Evolutionary conservation across 2,329 filamentous ascomycete genomes (phyloP).

Genomic region (Diaporthe sp.): DNA sequence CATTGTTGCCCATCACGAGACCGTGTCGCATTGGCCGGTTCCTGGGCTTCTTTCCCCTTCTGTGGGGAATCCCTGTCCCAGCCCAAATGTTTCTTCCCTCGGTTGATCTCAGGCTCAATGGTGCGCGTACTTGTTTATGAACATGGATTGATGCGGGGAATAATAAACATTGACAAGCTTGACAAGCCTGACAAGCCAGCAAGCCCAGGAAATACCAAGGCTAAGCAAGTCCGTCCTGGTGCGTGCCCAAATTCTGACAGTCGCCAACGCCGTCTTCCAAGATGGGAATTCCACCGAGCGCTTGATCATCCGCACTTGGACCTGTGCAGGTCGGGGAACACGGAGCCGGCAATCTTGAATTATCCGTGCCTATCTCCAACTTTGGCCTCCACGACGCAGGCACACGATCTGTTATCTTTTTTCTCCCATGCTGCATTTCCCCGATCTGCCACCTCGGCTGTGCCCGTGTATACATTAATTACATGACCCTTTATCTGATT

Average conservation of each 20-base stretch:
- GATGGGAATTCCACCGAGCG: slow-evolving; percentile 17
- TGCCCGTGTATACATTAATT: not conserved
- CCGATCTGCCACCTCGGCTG: slow-evolving; percentile 8
- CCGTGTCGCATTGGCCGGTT: not conserved
- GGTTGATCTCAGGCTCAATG: not conserved
- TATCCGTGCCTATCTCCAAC: not conserved
- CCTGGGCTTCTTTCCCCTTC: not conserved
- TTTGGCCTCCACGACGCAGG: not conserved
- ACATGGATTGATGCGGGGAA: slow-evolving; percentile 17
- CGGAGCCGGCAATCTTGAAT: slow-evolving; percentile 8
- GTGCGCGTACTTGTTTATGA: too few species aligned
- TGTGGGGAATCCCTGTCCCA: slow-evolving; percentile 32
- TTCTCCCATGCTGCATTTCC: not conserved
- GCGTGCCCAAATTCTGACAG: not conserved
- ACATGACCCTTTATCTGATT: not conserved
- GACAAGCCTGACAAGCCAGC: too few species aligned
- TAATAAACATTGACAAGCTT: slow-evolving; percentile 1
- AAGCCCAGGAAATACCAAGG: too few species aligned
- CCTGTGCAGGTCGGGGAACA: not conserved
- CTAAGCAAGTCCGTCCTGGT: not conserved
- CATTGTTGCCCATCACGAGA: slow-evolving; percentile 18
- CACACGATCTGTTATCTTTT: slow-evolving; percentile 7
- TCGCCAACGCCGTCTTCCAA: not conserved
- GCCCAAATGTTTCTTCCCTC: not conserved
- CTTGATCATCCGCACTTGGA: not conserved